Conservation (phyloP, 192 early-diverging fungal genomes). For the Lobosporangium transversale region DNA sequence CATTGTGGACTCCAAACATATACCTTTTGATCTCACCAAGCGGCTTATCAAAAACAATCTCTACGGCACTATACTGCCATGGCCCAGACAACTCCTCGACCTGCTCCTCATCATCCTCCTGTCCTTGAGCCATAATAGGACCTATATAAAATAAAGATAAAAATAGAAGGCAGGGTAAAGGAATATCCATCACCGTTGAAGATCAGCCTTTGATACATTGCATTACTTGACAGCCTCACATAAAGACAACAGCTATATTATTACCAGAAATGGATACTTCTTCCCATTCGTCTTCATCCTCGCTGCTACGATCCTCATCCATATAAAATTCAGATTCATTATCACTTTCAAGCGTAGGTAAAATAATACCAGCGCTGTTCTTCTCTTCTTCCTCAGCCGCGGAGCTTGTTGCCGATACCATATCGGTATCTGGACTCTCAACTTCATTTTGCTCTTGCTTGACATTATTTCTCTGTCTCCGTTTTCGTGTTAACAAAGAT, state of each 20-base stretch:
- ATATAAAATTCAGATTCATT: constrained; percentile 1
- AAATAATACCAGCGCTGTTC: neutral
- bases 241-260: too few relatives aligned
- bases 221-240: too few relatives aligned
- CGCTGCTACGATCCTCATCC: constrained; percentile 20
- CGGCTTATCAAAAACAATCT: constrained; percentile 49
- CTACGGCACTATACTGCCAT: constrained; percentile 49
- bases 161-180: too few relatives aligned
- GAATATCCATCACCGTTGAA: too few relatives aligned
- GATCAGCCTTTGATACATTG: neutral
- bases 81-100: constrained; percentile 40
- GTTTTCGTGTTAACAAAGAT: too few relatives aligned
- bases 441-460: neutral
- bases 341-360: constrained; percentile 7
- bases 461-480: neutral
- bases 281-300: constrained; percentile 60
- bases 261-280: constrained; percentile 49
- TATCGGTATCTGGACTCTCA: too few relatives aligned
- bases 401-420: too few relatives aligned
- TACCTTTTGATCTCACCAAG: constrained; percentile 30
- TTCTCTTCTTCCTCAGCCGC: too few relatives aligned
- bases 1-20: neutral
- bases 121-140: neutral
- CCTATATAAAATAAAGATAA: too few relatives aligned
- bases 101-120: neutral